Percentiles rank a stretch among this genome's conserved stretches.
These are phyloP conservation scores for Lenwebbia sp. DNA, from an alignment of 345 rosid species.

Conservation along the genomic window DNA sequence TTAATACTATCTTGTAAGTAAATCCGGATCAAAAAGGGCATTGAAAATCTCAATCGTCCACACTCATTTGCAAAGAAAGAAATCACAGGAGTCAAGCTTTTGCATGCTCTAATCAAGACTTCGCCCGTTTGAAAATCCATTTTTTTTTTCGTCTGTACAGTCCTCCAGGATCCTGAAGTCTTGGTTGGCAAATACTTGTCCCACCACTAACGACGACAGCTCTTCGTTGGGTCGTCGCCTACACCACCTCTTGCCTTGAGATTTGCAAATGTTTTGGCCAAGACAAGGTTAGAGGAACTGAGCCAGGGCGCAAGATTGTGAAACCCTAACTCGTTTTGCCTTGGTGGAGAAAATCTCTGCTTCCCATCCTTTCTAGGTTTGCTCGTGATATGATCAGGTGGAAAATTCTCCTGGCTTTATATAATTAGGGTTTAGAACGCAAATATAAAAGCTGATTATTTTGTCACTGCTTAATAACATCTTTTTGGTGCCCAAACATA, in stretches of 20 bases:
- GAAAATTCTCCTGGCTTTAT: not conserved
- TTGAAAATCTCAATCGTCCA: not conserved
- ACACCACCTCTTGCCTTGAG: not conserved
- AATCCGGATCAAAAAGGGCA: not conserved
- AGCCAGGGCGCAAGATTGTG: not conserved
- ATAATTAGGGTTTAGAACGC: not conserved
- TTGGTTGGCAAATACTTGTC: not conserved
- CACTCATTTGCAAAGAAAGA: not conserved
- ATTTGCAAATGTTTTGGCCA: not conserved
- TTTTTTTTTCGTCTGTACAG: not conserved
- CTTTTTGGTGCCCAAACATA: not conserved
- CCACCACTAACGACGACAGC: not conserved
- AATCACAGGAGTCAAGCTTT: not conserved
- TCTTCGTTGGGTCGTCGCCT: not conserved
- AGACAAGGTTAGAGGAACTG: not conserved
- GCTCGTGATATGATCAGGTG: too few relatives aligned
- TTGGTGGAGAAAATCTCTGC: not conserved
- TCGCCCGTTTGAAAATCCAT: not conserved
- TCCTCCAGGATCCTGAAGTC: not conserved
- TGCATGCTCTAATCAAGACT: not conserved
- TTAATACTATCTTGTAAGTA: not conserved
- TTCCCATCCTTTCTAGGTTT: too few relatives aligned
- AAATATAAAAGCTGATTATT: not conserved
- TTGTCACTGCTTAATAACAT: not conserved
- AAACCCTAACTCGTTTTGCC: not conserved